Evolutionary conservation across 768 basidiomycete species (phyloP).

Genomic region (Kwoniella bestiolae): DNA sequence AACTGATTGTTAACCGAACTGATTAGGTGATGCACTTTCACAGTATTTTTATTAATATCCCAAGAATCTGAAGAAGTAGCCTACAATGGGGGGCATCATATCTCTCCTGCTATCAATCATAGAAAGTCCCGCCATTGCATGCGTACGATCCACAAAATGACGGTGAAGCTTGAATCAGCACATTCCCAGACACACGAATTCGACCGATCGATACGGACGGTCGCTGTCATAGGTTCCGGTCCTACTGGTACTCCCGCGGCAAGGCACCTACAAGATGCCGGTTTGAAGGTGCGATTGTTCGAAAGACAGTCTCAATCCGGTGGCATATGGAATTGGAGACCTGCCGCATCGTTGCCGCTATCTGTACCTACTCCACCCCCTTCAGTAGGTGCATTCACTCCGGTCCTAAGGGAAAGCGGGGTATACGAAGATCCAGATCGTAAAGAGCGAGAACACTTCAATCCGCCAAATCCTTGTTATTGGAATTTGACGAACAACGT

Average conservation of each 20-base stretch:
- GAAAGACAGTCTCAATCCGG: constrained; percentile 37
- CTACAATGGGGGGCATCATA: too few relatives aligned
- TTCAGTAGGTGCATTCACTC: constrained; percentile 35
- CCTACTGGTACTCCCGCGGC: constrained; percentile 38
- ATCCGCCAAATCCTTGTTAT: constrained; percentile 38
- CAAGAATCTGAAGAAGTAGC: too few relatives aligned
- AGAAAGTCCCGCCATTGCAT: too few relatives aligned
- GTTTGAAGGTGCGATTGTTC: constrained; percentile 34
- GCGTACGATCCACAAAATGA: too few relatives aligned
- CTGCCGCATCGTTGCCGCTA: constrained; percentile 16
- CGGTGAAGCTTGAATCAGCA: not conserved
- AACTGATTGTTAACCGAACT: too few relatives aligned
- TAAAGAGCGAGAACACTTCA: constrained; percentile 21
- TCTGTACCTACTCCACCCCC: constrained; percentile 35
- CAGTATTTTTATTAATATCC: too few relatives aligned
- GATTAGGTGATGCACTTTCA: too few relatives aligned
- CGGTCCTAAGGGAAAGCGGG: not conserved
- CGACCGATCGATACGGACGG: constrained; percentile 24
- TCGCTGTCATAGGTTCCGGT: constrained; percentile 45
- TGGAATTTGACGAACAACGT: constrained; percentile 40
- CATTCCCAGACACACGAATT: constrained; percentile 15
- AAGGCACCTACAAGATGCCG: constrained; percentile 36
- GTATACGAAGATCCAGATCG: not conserved
- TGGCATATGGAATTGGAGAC: constrained; percentile 38
- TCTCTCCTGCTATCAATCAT: too few relatives aligned